A percentile compares a stretch with the other conserved stretches of the same genome.
Evolutionary conservation across 2,329 filamentous ascomycete species (phyloP).

Genomic region (Pseudogymnoascus sp.): DNA sequence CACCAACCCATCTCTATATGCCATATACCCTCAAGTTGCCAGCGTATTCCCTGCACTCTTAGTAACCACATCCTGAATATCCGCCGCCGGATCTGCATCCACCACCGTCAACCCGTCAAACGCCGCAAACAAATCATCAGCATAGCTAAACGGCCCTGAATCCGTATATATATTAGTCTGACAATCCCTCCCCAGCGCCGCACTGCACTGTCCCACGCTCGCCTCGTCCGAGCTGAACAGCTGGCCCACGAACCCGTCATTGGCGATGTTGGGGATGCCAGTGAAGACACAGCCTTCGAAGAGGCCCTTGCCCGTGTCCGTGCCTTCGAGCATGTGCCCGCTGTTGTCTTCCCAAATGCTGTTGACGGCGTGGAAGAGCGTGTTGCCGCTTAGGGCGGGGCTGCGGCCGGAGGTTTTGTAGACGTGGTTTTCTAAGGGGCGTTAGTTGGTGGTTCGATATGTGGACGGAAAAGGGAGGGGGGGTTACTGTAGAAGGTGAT

Average conservation of each 20-base stretch:
- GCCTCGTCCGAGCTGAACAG: conserved; percentile 17
- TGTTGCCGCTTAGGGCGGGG: conserved; percentile 33
- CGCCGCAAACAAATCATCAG: conserved; percentile 23
- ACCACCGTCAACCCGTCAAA: conserved; percentile 22
- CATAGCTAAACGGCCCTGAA: conserved; percentile 24
- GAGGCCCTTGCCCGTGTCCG: conserved; percentile 25
- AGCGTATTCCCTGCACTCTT: conserved; percentile 24
- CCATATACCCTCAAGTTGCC: neutral
- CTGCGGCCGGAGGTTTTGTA: conserved; percentile 36
- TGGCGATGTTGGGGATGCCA: conserved; percentile 27
- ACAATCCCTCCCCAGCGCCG: neutral
- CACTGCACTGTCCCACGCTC: neutral
- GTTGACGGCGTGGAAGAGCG: conserved; percentile 34
- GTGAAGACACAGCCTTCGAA: conserved; percentile 40
- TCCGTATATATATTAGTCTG: neutral
- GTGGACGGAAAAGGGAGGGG: neutral
- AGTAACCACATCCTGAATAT: conserved; percentile 24
- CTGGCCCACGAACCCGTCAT: conserved; percentile 6
- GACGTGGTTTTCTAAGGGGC: conserved; percentile 32
- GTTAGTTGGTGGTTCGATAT: neutral
- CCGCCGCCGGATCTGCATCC: conserved; percentile 19
- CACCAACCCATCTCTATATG: neutral
- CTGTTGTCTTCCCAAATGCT: conserved; percentile 34
- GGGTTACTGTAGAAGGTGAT: conserved; percentile 28
- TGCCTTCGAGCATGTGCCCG: conserved; percentile 38